Percentiles rank a stretch among this genome's conserved stretches.
Evolutionary conservation across 2,329 filamentous ascomycete genomes (phyloP).

Genomic region (Neonectria sp.): DNA sequence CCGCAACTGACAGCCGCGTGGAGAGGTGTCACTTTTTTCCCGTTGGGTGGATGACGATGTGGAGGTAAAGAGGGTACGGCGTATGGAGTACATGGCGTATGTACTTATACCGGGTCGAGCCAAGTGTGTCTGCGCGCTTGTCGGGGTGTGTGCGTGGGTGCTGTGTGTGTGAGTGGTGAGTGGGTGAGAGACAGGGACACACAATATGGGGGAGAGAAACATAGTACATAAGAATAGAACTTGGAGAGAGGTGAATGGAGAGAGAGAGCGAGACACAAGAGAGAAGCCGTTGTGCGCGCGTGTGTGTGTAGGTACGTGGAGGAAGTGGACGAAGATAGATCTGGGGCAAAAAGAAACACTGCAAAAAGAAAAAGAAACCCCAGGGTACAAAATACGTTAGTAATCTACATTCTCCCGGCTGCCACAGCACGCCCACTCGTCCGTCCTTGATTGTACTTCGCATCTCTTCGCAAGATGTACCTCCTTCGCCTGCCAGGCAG

Average conservation of each 20-base stretch:
- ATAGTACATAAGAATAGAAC: no score
- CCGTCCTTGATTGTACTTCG: background rate
- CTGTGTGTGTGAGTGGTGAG: background rate
- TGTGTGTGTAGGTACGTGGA: no score
- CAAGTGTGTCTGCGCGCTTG: slow-evolving; percentile 12
- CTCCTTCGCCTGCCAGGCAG: slow-evolving; percentile 4
- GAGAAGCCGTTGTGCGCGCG: no score
- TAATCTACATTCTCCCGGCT: no score
- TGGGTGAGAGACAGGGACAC: background rate
- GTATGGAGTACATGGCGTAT: slow-evolving; percentile 2
- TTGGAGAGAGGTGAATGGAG: no score
- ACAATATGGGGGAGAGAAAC: no score
- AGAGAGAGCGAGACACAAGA: no score
- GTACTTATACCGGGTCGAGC: background rate
- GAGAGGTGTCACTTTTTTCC: slow-evolving; percentile 26
- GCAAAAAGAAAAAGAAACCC: background rate
- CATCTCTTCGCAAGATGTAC: slow-evolving; percentile 21
- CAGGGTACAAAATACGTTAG: background rate
- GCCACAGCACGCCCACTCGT: background rate
- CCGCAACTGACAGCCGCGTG: slow-evolving; percentile 38
- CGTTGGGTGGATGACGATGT: slow-evolving; percentile 25
- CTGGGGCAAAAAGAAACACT: background rate
- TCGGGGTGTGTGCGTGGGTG: slow-evolving; percentile 5
- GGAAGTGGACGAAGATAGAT: background rate
- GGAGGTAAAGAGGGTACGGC: slow-evolving; percentile 17